phyloP scores from a whole-genome alignment of 139 green algal species.

The Chlamydomonas schloesseri region DNA sequence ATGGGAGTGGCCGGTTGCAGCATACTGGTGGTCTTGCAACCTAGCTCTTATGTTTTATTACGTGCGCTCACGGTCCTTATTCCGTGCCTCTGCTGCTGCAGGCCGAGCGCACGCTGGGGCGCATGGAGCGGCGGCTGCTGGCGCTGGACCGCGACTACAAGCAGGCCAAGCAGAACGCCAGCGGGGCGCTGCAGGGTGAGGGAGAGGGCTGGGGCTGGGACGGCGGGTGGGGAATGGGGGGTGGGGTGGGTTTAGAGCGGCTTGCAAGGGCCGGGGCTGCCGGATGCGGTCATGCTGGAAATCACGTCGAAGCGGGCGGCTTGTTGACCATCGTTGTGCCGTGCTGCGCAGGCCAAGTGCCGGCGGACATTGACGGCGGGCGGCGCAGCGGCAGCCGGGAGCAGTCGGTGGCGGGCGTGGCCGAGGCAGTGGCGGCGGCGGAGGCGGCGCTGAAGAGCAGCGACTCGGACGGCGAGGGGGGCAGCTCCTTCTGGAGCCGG shows the following conservation, averaged over 20 bases:
- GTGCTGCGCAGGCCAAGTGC: neutral
- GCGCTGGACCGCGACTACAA: conserved; percentile 37
- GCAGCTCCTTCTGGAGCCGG: conserved; percentile 31
- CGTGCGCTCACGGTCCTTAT: too few relatives aligned
- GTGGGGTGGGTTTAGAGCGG: too few relatives aligned
- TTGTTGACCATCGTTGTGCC: neutral
- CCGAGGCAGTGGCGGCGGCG: neutral
- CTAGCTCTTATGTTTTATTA: too few relatives aligned
- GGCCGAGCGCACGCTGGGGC: conserved; percentile 21
- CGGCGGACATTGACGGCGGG: neutral
- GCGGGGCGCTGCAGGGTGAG: conserved; percentile 16
- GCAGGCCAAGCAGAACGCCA: conserved; percentile 12
- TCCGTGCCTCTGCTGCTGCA: neutral
- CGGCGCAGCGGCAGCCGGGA: conserved; percentile 7
- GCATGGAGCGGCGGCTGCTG: conserved; percentile 45
- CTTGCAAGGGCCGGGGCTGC: too few relatives aligned
- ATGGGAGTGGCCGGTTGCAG: too few relatives aligned
- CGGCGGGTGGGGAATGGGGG: too few relatives aligned
- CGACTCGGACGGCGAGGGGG: neutral
- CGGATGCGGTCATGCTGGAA: too few relatives aligned
- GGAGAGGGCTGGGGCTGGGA: neutral
- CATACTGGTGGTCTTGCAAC: too few relatives aligned
- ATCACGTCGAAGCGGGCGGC: too few relatives aligned
- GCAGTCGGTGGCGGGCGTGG: neutral
- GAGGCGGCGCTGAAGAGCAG: neutral